Base-by-base conservation (phyloP, 768 basidiomycete genomes). In the Tylopilus felleus region DNA sequence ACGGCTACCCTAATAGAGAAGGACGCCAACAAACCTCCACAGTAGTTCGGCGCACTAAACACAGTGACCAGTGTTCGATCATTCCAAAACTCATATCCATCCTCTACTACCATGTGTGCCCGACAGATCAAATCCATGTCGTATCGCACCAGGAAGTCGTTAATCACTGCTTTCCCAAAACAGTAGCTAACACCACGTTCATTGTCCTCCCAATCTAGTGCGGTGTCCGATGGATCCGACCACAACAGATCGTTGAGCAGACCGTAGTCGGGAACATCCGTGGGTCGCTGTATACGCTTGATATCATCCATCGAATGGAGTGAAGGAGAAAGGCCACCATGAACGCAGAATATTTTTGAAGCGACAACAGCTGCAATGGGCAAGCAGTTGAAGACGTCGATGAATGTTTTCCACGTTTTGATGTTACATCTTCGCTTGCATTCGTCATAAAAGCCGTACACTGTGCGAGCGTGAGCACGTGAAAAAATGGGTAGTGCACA, bases 101-200 rank as follows among this genome's bases (percentile, higher is more conserved):
- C 93, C 71, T 99, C 97, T 58, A 99, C 97, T 42, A 99, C 97
- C 97, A 98, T 98, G 74, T 99, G 97, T 47, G 97, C 97, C 47
- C 97, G 88, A 77, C 97, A 98, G 74, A 99, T 98, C 59, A 99
- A 80, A 73, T 99, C 96, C 90, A 99, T 98, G 72, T 99, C 96
- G 68, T 95, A 94, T 58, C 89, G 85, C 60, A 87, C 85, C 52
- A 98, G 76, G 77, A 98, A 98, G 59, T 95, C 90, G 65, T 96
- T 96, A 67, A 98, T 98, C 62, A 98, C 90, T 13, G 85, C 85
- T 76, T 98, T 98, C 47, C 97, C 97, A 65, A 98, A 99, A 74
- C 97, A 98, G 76, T 95, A 99, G 69, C 93, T 97, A 56, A 99
- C 97, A 17, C 97, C 97, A 49, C 97, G 81, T 71, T 99, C 97